Conservation (phyloP, 768 basidiomycete species). For the Guyanaporus albipodus region DNA sequence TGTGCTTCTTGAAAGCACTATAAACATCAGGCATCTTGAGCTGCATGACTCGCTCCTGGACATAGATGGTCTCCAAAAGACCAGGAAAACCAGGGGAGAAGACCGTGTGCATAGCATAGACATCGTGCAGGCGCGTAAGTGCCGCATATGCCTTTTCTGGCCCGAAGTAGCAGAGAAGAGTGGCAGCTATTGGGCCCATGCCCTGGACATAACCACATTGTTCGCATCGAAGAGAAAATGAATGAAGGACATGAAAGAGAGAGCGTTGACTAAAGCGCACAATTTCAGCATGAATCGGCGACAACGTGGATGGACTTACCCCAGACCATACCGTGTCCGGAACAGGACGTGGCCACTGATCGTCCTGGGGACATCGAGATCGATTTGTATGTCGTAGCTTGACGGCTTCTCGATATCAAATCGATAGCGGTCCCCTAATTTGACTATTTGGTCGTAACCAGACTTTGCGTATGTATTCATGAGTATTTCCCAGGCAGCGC, state of each 20-base stretch:
- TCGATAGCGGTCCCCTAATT: constrained; percentile 49
- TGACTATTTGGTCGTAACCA: constrained; percentile 42
- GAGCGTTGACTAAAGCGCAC: constrained; percentile 73
- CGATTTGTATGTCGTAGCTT: constrained; percentile 92
- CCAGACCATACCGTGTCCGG: constrained; percentile 91
- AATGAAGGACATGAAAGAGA: constrained; percentile 91
- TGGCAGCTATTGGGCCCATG: constrained; percentile 97
- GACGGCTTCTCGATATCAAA: constrained; percentile 76
- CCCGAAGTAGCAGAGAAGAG: constrained; percentile 88
- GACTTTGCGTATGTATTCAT: constrained; percentile 52
- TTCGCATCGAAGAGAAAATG: constrained; percentile 80
- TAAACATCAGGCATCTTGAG: constrained; percentile 88
- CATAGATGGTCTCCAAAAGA: constrained; percentile 90
- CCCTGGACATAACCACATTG: constrained; percentile 97
- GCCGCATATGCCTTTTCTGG: constrained; percentile 85
- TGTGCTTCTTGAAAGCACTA: constrained; percentile 78
- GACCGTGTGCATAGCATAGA: constrained; percentile 81
- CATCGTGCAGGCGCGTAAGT: constrained; percentile 84
- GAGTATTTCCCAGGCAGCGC: constrained; percentile 86
- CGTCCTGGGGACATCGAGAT: constrained; percentile 94
- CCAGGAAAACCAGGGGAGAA: constrained; percentile 96
- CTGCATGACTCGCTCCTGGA: constrained; percentile 88
- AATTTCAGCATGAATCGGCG: constrained; percentile 7
- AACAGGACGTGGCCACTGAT: constrained; percentile 95
- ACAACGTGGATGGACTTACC: constrained; percentile 49